Evolutionary conservation across 78 protist species (phyloP), one percentile per base, ranked within the genome.

Genomic region (Dictyostelium citrinum): DNA sequence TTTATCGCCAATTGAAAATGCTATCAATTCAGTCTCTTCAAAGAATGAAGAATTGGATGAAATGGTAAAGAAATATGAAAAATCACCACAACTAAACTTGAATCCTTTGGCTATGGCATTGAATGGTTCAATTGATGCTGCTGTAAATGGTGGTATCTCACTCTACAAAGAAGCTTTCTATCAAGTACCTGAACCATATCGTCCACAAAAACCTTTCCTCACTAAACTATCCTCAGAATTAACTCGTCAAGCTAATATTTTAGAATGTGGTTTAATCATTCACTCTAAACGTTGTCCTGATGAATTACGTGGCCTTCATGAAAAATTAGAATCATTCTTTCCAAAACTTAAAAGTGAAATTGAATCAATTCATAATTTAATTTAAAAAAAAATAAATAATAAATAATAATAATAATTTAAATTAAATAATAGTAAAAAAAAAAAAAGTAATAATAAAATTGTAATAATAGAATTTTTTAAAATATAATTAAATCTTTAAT

Each of bases 81-180:
- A 11, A 11, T 58, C 39, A n/a, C 84, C 83, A 45, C 55, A 71
- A 39, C 35, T 75, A 14, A 91, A 95, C 27, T 37, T 95, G 17
- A 91, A 81, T 29, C 97, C 97, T 60, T 45, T 96, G 29, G 90
- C 96, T 16, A 96, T 96, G 97, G 91, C 95, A 41, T 58, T 96
- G 51, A 91, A 96, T 81, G 97, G 97, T 37, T 61, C 76, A 10
- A 91, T 96, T 78, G 97, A 96, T 76, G 97, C 97, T 7, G 97
- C 97, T 17, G 97, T 96, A 55, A 92, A 92, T 72, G 97, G 97
- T 24, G 97, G 97, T 58, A 46, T 88, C 39, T 43, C 51, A 2
- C 84, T 79, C 22, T 96, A 96, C 61, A 76, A 76, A 60, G 91
- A 81, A 20, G 95, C 91, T 6, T 91, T 91, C 71, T 76, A 82